Conservation (phyloP, 345 rosid species). For the Boechera stricta region DNA sequence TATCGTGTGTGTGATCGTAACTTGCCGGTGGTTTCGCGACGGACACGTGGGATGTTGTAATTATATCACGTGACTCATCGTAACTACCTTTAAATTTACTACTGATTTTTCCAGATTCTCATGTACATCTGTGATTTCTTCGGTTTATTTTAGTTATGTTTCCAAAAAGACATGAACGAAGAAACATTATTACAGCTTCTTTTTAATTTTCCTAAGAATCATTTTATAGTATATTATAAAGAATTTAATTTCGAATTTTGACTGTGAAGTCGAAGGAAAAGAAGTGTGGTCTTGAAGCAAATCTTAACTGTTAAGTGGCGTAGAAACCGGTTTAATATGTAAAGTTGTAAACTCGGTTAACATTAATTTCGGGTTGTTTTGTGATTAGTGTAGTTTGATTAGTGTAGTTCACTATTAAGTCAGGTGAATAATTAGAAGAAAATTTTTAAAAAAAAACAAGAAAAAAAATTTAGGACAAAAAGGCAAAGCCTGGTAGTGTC, state of each 20-base stretch:
- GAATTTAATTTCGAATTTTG: background rate
- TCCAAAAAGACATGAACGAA: slow-evolving; percentile 26
- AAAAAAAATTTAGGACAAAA: slow-evolving; percentile 16
- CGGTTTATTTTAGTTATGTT: slow-evolving; percentile 15
- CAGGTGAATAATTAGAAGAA: slow-evolving; percentile 16
- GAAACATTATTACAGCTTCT: background rate
- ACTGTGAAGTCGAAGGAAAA: background rate
- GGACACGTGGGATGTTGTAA: slow-evolving; percentile 38
- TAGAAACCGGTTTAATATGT: slow-evolving; percentile 22
- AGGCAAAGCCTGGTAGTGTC: slow-evolving; percentile 33
- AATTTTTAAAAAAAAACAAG: background rate
- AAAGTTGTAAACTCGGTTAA: background rate
- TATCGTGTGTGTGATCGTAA: slow-evolving; percentile 33
- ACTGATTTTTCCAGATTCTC: slow-evolving; percentile 32
- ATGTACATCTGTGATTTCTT: slow-evolving; percentile 36
- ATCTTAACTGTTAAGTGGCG: background rate
- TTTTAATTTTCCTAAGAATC: background rate
- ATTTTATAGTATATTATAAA: too few relatives aligned
- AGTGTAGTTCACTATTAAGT: background rate
- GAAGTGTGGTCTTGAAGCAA: background rate
- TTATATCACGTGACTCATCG: slow-evolving; percentile 32
- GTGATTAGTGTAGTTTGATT: slow-evolving; percentile 11
- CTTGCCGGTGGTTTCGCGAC: slow-evolving; percentile 36
- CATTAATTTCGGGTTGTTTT: slow-evolving; percentile 12
- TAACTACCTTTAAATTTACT: slow-evolving; percentile 34